Base-by-base conservation (phyloP, 345 rosid genomes). In the Pelargonium nanum region DNA sequence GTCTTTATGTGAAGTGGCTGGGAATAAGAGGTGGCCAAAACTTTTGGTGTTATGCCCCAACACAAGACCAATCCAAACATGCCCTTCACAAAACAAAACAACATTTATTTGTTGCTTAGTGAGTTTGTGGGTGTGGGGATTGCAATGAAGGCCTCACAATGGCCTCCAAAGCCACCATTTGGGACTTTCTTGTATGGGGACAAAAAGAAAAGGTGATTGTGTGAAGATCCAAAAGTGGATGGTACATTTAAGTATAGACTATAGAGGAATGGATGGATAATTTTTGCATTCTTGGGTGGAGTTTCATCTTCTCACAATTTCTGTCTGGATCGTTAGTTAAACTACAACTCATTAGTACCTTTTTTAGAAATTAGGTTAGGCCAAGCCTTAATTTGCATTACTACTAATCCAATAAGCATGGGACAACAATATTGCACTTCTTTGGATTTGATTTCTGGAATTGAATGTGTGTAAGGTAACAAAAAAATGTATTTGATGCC, bases 1-100 rank as follows among this genome's bases (percentile, higher is more conserved):
- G 71, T 55, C 66, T 19, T 1, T 0, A 48, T 21, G 58, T 34
- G 63, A 40, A 26, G 68, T 72, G 69, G 69, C 63, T 50, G 62
- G 55, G 55, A 52, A 20, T 52, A 52, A 52, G 55, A 52, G 55
- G 22, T 52, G 55, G 55, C 55, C 22, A 2, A 12, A 40, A n/a
- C 4, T 19, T 40, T 10, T 12, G 26, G 61, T 19, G 30, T 24
- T 40, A 40, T 40, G 48, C 48, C 48, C 10, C 48, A 40, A 40
- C 15, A 40, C 16, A 40, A 12, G 48, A 40, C 48, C 24, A 58
- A 26, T 26, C 50, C 61, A 58, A 58, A 30, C 61, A 28, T 30
- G 50, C 48, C 61, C 44, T n/a, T 19, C n/a, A 28, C 45, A 58
- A 28, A 58, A 28, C 61, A 26, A 58, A 58, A 28, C 61, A 58